These are phyloP conservation scores for Xenosphaeropsis pyriputrescens DNA, from an alignment of 2,329 filamentous ascomycete genomes.

Conservation along the genomic window DNA sequence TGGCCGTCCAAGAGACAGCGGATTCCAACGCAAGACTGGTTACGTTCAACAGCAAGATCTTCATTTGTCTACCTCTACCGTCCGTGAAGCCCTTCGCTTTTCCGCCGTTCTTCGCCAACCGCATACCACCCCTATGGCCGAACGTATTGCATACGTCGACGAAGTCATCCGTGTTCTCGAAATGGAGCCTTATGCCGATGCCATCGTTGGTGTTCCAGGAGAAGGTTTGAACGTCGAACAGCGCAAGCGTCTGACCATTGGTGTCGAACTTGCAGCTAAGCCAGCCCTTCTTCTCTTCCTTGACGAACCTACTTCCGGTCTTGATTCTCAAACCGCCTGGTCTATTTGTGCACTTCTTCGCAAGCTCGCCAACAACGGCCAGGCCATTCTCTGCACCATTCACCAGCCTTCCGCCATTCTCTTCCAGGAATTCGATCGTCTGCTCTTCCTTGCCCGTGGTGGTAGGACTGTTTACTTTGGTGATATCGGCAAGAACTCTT, in stretches of 20 bases:
- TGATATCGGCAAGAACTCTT: slow-evolving; percentile 57
- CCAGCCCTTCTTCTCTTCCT: slow-evolving; percentile 79
- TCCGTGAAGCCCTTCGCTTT: slow-evolving; percentile 78
- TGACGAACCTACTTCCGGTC: slow-evolving; percentile 84
- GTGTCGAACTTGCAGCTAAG: slow-evolving; percentile 85
- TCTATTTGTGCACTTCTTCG: slow-evolving; percentile 76
- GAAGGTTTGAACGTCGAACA: slow-evolving; percentile 47
- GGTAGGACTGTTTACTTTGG: slow-evolving; percentile 73
- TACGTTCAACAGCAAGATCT: slow-evolving; percentile 90
- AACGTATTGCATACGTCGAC: slow-evolving; percentile 79
- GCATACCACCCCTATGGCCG: slow-evolving; percentile 48
- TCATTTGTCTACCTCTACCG: slow-evolving; percentile 69
- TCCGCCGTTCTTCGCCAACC: slow-evolving; percentile 81
- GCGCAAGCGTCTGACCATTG: slow-evolving; percentile 72
- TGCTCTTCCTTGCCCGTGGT: slow-evolving; percentile 63
- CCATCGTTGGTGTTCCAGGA: slow-evolving; percentile 78
- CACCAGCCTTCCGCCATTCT: slow-evolving; percentile 89
- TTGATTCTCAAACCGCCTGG: slow-evolving; percentile 88
- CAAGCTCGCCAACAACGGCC: slow-evolving; percentile 75
- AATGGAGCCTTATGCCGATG: slow-evolving; percentile 83
- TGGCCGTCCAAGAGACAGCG: slow-evolving; percentile 43
- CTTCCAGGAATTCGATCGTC: slow-evolving; percentile 76
- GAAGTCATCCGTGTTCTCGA: slow-evolving; percentile 83
- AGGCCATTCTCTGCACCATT: slow-evolving; percentile 87
- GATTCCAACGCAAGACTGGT: slow-evolving; percentile 84